Percentiles rank a stretch among this genome's conserved stretches.
These are phyloP conservation scores for Gypsophila paniculata DNA, from an alignment of 179 eudicot species.

Conservation along the genomic window DNA sequence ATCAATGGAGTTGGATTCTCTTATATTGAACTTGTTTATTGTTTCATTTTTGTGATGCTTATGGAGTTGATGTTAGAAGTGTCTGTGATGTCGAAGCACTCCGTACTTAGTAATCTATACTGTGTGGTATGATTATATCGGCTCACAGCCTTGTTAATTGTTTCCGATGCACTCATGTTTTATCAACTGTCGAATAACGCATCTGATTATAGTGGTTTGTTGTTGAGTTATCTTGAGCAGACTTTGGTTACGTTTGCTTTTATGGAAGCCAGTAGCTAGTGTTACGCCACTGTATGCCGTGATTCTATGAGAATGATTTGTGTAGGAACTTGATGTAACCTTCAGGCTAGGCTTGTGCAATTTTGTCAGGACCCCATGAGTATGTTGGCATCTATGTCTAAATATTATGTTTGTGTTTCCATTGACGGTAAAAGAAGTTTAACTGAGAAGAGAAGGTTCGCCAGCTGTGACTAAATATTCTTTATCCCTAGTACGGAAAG, in stretches of 20 bases:
- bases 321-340: no score
- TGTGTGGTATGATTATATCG: not conserved
- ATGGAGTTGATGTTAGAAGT: not conserved
- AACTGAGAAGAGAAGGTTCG: no score
- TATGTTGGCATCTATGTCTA: no score
- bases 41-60: not conserved
- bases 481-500: not conserved
- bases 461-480: no score
- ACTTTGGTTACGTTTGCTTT: not conserved
- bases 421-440: no score
- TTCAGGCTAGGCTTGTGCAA: no score
- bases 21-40: not conserved
- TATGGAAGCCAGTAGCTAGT: not conserved
- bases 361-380: no score
- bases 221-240: not conserved
- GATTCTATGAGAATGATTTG: no score
- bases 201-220: slow-evolving; percentile 1
- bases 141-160: not conserved
- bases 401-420: no score
- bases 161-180: not conserved
- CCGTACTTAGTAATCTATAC: not conserved
- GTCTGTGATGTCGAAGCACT: not conserved
- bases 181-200: not conserved
- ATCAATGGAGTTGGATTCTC: not conserved
- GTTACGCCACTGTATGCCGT: no score